phyloP scores from a whole-genome alignment of 2,329 filamentous ascomycete species.

The Lachnellula subtilissima region DNA sequence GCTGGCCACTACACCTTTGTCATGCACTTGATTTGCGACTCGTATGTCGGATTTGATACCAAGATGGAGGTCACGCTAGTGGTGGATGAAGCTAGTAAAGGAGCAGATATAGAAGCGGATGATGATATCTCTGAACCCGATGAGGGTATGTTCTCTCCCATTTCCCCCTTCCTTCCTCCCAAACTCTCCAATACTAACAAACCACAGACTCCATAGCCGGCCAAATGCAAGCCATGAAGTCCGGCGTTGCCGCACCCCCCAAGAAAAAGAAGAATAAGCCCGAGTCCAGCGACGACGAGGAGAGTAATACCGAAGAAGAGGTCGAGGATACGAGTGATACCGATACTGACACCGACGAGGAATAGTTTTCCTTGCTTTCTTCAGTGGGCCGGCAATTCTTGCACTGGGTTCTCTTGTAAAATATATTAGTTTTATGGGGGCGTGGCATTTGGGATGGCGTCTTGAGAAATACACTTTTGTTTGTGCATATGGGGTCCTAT shows the following conservation, averaged over 20 bases:
- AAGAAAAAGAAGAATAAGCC: slow-evolving; percentile 53
- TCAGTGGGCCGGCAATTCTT: not conserved
- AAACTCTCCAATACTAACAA: slow-evolving; percentile 15
- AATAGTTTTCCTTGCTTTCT: slow-evolving; percentile 20
- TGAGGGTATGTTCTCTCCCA: slow-evolving; percentile 65
- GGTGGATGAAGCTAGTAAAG: slow-evolving; percentile 85
- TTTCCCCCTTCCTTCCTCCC: not conserved
- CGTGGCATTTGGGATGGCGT: not conserved
- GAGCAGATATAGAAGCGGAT: slow-evolving; percentile 72
- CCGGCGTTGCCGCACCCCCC: slow-evolving; percentile 49
- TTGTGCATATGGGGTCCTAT: not conserved
- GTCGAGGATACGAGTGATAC: slow-evolving; percentile 60
- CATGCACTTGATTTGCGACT: slow-evolving; percentile 90
- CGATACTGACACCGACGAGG: slow-evolving; percentile 55
- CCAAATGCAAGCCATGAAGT: slow-evolving; percentile 84
- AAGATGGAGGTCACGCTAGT: slow-evolving; percentile 85
- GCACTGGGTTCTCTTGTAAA: not conserved
- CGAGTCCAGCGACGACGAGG: slow-evolving; percentile 70
- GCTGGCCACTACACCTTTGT: slow-evolving; percentile 91
- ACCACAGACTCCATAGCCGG: slow-evolving; percentile 75
- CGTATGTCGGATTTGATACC: slow-evolving; percentile 89
- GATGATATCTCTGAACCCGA: slow-evolving; percentile 98
- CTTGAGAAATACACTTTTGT: not conserved
- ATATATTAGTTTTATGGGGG: not conserved
- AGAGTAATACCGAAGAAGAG: slow-evolving; percentile 75